Base-by-base conservation (phyloP, 176 grass and related monocot genomes). In the Ananas comosus region DNA sequence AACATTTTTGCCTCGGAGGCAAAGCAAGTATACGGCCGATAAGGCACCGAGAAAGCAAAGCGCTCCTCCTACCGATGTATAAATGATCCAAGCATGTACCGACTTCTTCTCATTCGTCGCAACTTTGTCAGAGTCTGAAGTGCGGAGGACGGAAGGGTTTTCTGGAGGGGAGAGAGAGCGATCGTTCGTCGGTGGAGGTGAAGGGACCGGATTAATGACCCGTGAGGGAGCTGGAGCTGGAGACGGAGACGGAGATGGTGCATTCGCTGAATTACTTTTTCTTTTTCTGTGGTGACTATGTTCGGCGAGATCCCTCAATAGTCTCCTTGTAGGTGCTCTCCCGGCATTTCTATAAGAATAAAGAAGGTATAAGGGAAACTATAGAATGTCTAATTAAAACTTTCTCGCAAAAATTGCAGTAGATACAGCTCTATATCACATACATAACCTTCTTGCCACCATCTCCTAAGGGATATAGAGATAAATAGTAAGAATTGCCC, bases 1-100 rank as follows among this genome's bases (percentile, higher is more conserved):
- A 52, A 87, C 85, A 51, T 80, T 91, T 18, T 84, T 91, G 49
- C 64, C 58, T 47, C 33, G 83, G 51, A 28, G 68, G 3, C 73
- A 74, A 64, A 85, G 19, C 51, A 85, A 49, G 71, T 87, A 89
- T 7, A 80, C 49, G 9, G 18, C 53, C 49, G 28, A 24, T 4
- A 67, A 54, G 63, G 65, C 83, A 78, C 17, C 51, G 49, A 79
- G 65, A 80, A 86, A 9, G 22, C 54, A 63, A 78, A 85, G 13
- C 13, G 14, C 75, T 70, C 83, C 92, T 17, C 63, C 18, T 70
- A 82, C 24, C 54, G 76, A 49, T 13, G n/a, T 1, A 53, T 80
- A 81, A 52, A 86, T 75, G 47, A 54, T 51, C 80, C 68, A 66
- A 1, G 0, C 21, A 48, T 47, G 57, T 71, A 50, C 1, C 1